phyloP scores from a whole-genome alignment of 2,329 filamentous ascomycete species.

The Diaporthe longicolla region DNA sequence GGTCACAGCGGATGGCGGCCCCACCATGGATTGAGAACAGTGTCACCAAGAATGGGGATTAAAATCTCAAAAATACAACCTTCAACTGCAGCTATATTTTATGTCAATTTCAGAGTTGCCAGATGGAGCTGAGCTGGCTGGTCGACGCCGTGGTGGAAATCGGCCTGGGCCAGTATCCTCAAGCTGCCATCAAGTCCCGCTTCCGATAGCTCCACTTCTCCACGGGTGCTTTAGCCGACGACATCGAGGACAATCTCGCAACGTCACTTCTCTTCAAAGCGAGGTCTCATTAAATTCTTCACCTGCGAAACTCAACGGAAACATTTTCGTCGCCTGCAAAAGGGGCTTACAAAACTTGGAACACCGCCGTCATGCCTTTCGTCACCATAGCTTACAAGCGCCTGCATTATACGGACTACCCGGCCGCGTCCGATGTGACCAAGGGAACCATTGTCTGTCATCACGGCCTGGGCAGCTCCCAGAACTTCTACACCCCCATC shows the following conservation, averaged over 20 bases:
- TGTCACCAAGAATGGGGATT: not conserved
- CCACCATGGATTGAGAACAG: not conserved
- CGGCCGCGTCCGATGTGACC: conserved; percentile 16
- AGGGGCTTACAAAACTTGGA: not conserved
- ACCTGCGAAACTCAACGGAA: not conserved
- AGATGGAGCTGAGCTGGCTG: not conserved
- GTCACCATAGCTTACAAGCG: conserved; percentile 24
- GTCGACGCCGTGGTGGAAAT: not conserved
- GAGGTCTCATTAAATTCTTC: not conserved
- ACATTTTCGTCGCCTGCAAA: not conserved
- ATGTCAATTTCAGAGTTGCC: not conserved
- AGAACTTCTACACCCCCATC: conserved; percentile 38
- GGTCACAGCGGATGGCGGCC: not conserved
- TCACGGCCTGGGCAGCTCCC: conserved; percentile 39
- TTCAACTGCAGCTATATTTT: not conserved
- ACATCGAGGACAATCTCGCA: not conserved
- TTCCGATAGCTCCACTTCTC: conserved; percentile 33
- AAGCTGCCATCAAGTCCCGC: not conserved
- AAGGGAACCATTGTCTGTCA: conserved; percentile 36
- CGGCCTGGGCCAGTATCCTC: not conserved
- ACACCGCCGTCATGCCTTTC: conserved; percentile 19
- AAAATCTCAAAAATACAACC: too few species aligned
- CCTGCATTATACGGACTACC: conserved; percentile 36
- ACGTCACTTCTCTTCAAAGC: not conserved
- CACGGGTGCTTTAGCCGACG: conserved; percentile 38